Conservation (phyloP, 2,329 filamentous ascomycete species). For the Ophiostoma sp. region DNA sequence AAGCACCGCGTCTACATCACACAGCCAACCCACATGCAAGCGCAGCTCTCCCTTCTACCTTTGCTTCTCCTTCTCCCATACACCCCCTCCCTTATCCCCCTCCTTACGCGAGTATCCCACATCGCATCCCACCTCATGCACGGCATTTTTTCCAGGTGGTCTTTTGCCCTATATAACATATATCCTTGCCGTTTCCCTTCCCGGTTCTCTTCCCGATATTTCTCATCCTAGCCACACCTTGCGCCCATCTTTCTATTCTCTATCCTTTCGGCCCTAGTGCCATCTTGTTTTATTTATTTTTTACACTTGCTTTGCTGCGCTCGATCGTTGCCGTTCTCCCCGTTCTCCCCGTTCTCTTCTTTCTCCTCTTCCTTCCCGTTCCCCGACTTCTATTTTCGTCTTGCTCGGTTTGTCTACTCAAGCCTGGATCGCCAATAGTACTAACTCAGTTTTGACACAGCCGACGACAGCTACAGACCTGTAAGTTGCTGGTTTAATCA, state of each 20-base stretch:
- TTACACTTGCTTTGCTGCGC: conserved; percentile 5
- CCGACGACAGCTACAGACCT: conserved; percentile 19
- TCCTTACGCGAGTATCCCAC: conserved; percentile 11
- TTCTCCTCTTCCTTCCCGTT: not conserved
- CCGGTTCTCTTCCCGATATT: not conserved
- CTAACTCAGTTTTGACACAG: conserved; percentile 7
- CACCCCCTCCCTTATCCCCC: conserved; percentile 3
- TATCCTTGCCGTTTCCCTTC: not conserved
- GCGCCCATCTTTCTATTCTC: not conserved
- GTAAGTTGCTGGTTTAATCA: conserved; percentile 7
- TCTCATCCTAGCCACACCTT: not conserved
- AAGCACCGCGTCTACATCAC: conserved; percentile 1
- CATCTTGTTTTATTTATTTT: not conserved
- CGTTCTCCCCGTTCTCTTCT: not conserved
- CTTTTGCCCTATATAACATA: conserved; percentile 13
- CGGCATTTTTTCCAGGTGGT: not conserved
- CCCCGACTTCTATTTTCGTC: not conserved
- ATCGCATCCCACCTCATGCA: conserved; percentile 10
- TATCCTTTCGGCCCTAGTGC: not conserved
- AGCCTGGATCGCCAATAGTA: not conserved
- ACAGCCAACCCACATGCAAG: not conserved
- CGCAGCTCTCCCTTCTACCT: conserved; percentile 9
- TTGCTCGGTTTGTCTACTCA: not conserved
- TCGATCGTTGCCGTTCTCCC: not conserved
- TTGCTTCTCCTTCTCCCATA: not conserved